phyloP scores from a whole-genome alignment of 345 rosid species.

The Geranium rotundifolium region DNA sequence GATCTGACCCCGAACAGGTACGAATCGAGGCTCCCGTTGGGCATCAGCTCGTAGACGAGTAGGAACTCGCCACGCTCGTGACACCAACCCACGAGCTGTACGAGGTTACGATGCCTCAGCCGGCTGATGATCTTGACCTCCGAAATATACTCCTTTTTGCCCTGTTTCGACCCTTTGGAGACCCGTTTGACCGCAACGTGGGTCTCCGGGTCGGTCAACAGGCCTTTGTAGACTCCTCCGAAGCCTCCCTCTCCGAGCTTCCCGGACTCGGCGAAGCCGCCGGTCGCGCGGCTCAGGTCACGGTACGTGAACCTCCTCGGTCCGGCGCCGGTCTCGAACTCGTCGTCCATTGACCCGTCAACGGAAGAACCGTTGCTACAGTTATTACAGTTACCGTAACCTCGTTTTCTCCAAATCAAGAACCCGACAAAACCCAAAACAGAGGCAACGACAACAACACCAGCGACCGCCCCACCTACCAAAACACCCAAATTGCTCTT shows the following conservation, averaged over 20 bases:
- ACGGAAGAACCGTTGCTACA: conserved; percentile 4
- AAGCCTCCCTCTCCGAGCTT: conserved; percentile 53
- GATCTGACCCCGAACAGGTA: conserved; percentile 29
- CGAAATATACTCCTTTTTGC: conserved; percentile 29
- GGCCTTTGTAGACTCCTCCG: conserved; percentile 46
- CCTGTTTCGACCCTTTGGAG: conserved; percentile 32
- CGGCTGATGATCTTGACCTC: conserved; percentile 48
- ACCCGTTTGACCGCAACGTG: conserved; percentile 45
- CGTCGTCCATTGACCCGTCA: conserved; percentile 22
- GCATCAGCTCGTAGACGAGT: conserved; percentile 46
- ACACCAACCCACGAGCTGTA: conserved; percentile 50
- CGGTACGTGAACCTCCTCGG: conserved; percentile 34
- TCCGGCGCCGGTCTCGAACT: conserved; percentile 38
- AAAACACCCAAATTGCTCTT: conserved; percentile 5
- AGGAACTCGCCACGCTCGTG: conserved; percentile 34
- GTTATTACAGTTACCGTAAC: not conserved
- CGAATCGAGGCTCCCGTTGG: conserved; percentile 40
- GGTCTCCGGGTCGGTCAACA: conserved; percentile 13
- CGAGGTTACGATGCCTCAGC: conserved; percentile 39
- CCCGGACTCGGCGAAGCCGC: conserved; percentile 23
- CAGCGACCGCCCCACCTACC: conserved; percentile 10
- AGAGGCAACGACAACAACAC: conserved; percentile 12
- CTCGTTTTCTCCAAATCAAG: conserved; percentile 14
- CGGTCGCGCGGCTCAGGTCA: conserved; percentile 28
- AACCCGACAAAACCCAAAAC: conserved; percentile 14